These are phyloP conservation scores for Talaromyces liani DNA, from an alignment of 495 filamentous ascomycete species.

Conservation along the genomic window DNA sequence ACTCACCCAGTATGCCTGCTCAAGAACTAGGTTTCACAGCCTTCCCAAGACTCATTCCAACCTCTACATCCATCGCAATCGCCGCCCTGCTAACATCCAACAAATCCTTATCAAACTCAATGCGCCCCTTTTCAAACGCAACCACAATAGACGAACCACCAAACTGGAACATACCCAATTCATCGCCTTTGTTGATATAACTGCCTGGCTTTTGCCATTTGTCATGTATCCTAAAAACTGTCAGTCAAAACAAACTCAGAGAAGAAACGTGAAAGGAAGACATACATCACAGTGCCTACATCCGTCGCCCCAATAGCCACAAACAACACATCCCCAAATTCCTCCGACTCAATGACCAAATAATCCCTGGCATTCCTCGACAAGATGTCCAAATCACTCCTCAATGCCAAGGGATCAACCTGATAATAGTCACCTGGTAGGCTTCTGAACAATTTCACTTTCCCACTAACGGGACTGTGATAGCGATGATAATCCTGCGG, in stretches of 20 bases:
- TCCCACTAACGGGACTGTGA: constrained; percentile 36
- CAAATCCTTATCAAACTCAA: constrained; percentile 33
- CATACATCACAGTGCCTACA: constrained; percentile 24
- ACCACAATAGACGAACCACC: constrained; percentile 36
- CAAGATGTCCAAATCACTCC: constrained; percentile 18
- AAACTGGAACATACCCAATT: constrained; percentile 33
- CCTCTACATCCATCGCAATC: constrained; percentile 22
- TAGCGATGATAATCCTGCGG: constrained; percentile 43
- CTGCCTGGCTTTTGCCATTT: constrained; percentile 36
- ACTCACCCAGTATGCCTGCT: no score
- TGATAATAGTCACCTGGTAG: constrained; percentile 28
- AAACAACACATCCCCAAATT: constrained; percentile 27
- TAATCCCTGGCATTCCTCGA: constrained; percentile 19
- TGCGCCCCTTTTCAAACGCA: constrained; percentile 27
- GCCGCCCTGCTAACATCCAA: constrained; percentile 13
- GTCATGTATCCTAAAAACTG: constrained; percentile 17
- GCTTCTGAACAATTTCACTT: constrained; percentile 20
- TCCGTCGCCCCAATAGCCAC: constrained; percentile 22
- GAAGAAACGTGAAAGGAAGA: not conserved
- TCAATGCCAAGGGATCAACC: constrained; percentile 29
- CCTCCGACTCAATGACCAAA: constrained; percentile 18
- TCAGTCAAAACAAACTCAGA: not conserved
- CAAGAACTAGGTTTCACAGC: constrained; percentile 1
- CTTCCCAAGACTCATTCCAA: constrained; percentile 23
- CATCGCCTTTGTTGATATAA: constrained; percentile 38